Evolutionary conservation across 2,329 filamentous ascomycete genomes (phyloP).

Genomic region (Alternaria brassicae): DNA sequence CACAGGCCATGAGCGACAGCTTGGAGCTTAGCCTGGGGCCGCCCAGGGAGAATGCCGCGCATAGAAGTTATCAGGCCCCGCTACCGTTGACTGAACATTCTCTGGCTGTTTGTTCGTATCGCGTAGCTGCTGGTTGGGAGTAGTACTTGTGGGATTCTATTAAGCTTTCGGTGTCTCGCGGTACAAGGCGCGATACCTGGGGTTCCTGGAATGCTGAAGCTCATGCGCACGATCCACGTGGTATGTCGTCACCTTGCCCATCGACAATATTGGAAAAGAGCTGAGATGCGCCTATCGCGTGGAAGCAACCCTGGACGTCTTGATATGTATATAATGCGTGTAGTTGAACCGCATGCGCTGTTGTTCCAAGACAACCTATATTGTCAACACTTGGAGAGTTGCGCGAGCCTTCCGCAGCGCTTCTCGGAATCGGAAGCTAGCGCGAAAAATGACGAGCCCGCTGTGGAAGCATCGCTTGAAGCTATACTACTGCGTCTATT

Average conservation of each 20-base stretch:
- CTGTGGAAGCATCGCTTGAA: neutral
- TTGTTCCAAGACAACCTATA: neutral
- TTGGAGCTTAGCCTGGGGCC: conserved; percentile 79
- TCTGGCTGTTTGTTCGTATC: neutral
- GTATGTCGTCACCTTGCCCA: conserved; percentile 26
- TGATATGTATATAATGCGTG: neutral
- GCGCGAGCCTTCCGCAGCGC: conserved; percentile 12
- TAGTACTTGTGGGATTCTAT: neutral
- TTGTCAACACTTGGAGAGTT: neutral
- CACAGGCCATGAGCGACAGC: conserved; percentile 76
- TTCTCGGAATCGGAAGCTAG: conserved; percentile 18
- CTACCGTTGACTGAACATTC: conserved; percentile 30
- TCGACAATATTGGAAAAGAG: neutral
- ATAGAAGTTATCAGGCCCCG: conserved; percentile 54
- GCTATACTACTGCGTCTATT: too few relatives aligned
- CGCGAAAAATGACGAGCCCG: neutral
- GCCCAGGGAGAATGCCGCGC: conserved; percentile 80
- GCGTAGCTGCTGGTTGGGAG: neutral
- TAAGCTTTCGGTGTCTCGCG: conserved; percentile 10
- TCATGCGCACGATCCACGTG: conserved; percentile 47
- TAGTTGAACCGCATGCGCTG: neutral
- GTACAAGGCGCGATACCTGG: conserved; percentile 17
- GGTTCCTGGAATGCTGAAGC: conserved; percentile 16
- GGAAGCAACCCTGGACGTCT: rapidly evolving
- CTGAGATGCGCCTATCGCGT: neutral